phyloP scores from a whole-genome alignment of 441 rosid genomes.

The Manihot esculenta region DNA sequence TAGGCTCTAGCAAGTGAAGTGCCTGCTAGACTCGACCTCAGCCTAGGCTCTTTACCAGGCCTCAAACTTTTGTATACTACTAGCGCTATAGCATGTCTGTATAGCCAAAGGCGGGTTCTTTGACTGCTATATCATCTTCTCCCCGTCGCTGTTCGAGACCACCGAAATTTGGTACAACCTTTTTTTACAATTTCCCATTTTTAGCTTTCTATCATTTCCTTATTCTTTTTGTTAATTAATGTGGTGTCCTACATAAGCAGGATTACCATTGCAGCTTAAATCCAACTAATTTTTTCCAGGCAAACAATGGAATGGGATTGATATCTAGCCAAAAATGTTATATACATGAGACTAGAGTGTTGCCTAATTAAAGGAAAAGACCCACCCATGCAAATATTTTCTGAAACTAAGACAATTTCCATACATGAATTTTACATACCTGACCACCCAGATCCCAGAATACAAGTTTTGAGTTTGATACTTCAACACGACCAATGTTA shows the following conservation, averaged over 20 bases:
- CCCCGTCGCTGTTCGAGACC: too few species aligned
- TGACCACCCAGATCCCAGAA: constrained; percentile 99
- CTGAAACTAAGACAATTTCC: background rate
- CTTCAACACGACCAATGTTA: constrained; percentile 88
- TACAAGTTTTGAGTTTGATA: constrained; percentile 75
- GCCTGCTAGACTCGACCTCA: background rate
- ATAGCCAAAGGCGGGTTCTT: background rate
- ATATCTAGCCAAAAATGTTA: background rate
- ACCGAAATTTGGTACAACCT: too few species aligned
- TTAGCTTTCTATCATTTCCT: too few species aligned
- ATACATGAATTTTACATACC: constrained; percentile 41
- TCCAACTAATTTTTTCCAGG: background rate
- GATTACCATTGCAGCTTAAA: background rate
- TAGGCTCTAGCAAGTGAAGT: background rate
- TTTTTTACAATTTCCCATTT: too few species aligned
- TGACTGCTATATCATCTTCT: background rate
- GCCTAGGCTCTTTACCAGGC: background rate
- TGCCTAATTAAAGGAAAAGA: background rate
- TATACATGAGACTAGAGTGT: background rate
- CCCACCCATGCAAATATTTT: background rate
- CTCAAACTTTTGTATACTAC: background rate
- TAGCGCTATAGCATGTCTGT: too few species aligned
- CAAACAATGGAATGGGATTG: background rate
- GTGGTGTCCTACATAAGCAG: background rate
- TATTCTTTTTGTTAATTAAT: too few species aligned